Percentiles rank a stretch among this genome's conserved stretches.
These are phyloP conservation scores for Diutina sp. DNA, from an alignment of 1,139 yeast genomes.

Conservation along the genomic window DNA sequence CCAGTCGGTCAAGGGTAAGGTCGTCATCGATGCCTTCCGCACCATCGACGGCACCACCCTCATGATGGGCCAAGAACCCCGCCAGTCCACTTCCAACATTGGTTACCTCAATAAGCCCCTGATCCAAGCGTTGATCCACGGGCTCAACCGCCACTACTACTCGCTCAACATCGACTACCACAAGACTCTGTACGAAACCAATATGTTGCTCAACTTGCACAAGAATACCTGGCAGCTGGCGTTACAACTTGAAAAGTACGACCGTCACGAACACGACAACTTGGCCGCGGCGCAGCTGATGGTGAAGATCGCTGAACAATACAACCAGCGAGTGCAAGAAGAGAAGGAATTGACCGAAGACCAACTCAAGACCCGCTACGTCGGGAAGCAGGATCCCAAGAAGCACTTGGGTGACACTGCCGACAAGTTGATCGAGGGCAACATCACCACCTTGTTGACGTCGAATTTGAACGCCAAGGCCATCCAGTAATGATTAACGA, in stretches of 20 bases:
- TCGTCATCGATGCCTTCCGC: constrained; percentile 96
- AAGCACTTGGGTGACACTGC: constrained; percentile 91
- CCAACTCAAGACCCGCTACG: constrained; percentile 87
- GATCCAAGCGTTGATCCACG: constrained; percentile 93
- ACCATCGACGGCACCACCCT: constrained; percentile 78
- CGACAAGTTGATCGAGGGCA: constrained; percentile 75
- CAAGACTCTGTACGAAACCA: constrained; percentile 86
- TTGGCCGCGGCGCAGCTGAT: constrained; percentile 61
- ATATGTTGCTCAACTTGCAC: constrained; percentile 88
- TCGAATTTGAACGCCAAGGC: constrained; percentile 85
- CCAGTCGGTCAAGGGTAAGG: constrained; percentile 97
- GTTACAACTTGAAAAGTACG: constrained; percentile 63
- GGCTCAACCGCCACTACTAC: constrained; percentile 92
- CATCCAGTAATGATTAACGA: constrained; percentile 14
- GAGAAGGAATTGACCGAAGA: constrained; percentile 84
- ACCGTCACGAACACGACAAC: constrained; percentile 66
- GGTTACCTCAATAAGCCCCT: constrained; percentile 97
- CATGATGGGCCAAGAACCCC: constrained; percentile 96
- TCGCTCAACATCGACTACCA: constrained; percentile 90
- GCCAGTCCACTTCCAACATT: constrained; percentile 93
- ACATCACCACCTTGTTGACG: constrained; percentile 75
- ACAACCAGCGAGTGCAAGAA: constrained; percentile 84
- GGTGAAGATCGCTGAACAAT: constrained; percentile 85
- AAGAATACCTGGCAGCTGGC: constrained; percentile 97
- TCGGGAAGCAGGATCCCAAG: constrained; percentile 98